A percentile compares a stretch with the other conserved stretches of the same genome.
Evolutionary conservation across 768 basidiomycete species (phyloP).

Genomic region (Russula dissimulans): DNA sequence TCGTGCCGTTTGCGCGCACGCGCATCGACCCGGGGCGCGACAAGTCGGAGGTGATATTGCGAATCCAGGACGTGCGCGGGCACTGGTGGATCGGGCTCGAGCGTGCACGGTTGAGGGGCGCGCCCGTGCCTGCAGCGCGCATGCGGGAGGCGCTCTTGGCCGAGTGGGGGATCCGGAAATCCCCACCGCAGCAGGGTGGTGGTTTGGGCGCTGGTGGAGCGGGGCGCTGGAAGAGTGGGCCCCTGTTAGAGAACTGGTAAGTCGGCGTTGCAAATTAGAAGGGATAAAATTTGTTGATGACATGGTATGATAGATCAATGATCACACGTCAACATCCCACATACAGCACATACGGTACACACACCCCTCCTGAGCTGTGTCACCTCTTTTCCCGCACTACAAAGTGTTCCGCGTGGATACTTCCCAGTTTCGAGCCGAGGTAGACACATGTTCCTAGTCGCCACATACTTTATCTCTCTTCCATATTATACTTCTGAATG

Average conservation of each 20-base stretch:
- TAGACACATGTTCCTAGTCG: not conserved
- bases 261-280: not conserved
- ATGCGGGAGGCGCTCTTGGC: constrained; percentile 11
- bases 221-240: constrained; percentile 16
- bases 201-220: not conserved
- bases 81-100: constrained; percentile 20
- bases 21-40: constrained; percentile 18
- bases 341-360: not conserved
- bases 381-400: not conserved
- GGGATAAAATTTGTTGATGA: not conserved
- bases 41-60: constrained; percentile 16
- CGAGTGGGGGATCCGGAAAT: constrained; percentile 16
- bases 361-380: not conserved
- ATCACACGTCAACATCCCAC: not conserved
- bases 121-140: not conserved
- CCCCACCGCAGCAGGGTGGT: not conserved
- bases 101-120: constrained; percentile 10
- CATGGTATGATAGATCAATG: not conserved
- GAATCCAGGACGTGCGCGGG: constrained; percentile 16
- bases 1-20: constrained; percentile 13
- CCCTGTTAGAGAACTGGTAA: constrained; percentile 4
- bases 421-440: not conserved
- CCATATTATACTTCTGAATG: not conserved
- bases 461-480: not conserved
- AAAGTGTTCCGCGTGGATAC: not conserved